Conservation (phyloP, 1,284 basidiomycete species). For the Ustilago hordei region DNA sequence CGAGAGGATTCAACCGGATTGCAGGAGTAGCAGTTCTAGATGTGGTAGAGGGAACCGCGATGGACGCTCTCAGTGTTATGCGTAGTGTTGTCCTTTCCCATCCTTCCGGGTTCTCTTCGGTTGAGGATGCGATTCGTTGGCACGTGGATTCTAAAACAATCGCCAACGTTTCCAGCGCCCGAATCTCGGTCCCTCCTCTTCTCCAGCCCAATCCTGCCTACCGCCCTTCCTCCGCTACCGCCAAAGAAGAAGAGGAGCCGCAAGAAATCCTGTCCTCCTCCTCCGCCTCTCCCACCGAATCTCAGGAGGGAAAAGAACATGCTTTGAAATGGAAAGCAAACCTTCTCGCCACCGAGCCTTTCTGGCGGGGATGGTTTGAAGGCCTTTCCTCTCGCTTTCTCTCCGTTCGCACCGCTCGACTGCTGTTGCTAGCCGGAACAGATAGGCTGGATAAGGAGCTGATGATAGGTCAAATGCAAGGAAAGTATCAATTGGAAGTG, state of each 20-base stretch:
- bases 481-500: constrained; percentile 91
- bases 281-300: background rate
- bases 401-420: constrained; percentile 79
- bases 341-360: constrained; percentile 84
- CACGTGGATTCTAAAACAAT: constrained; percentile 75
- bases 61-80: constrained; percentile 92
- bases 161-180: constrained; percentile 63
- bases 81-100: constrained; percentile 84
- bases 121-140: constrained; percentile 91
- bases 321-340: constrained; percentile 82
- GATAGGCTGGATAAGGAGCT: constrained; percentile 91
- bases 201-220: constrained; percentile 44
- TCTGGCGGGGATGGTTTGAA: constrained; percentile 94
- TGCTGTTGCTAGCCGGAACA: constrained; percentile 90
- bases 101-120: constrained; percentile 83
- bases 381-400: constrained; percentile 85
- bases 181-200: constrained; percentile 64
- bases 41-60: constrained; percentile 96
- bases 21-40: constrained; percentile 90
- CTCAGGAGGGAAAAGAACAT: background rate
- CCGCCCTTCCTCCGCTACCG: background rate
- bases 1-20: constrained; percentile 69
- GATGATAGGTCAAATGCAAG: constrained; percentile 95
- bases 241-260: constrained; percentile 20
- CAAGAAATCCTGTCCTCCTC: constrained; percentile 20